Evolutionary conservation across 495 filamentous ascomycete genomes (phyloP), one percentile per base, ranked within the genome.

Genomic region (Talaromyces thailandensis): DNA sequence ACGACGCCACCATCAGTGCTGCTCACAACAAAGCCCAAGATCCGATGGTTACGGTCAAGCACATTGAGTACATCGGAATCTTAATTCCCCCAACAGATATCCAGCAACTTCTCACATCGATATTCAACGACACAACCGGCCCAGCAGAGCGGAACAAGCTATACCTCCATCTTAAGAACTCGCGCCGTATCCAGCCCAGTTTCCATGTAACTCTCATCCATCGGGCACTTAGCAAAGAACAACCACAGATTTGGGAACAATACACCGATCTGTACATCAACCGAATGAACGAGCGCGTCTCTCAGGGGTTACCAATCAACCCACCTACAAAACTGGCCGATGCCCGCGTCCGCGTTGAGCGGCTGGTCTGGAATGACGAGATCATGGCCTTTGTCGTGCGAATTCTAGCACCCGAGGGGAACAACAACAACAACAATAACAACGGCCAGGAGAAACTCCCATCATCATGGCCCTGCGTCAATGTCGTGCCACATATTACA

Each of bases 141-240:
- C 18, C 62, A 67, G 63, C 81, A 35, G 69, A 80, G 60, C 77
- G 77, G 16, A 73, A 84, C 4, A 82, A 79, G 29, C 86, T 96
- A 65, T 98, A 87, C 80, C 80, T 84, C 64, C 83, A 89, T 51
- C 87, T 98, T 26, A 79, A 90, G 65, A 79, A 86, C 45, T 75
- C 79, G 1, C 81, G 86, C 25, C 89, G 94, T 57, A 71, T 98
- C 21, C 94, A 98, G 71, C 67, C 83, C 32, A 74, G 83, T n/a
- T 98, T 97, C 75, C 94, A 98, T 72, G 88, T 98, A 61, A 98
- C 94, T 0, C 82, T 98, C 14, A 91, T 96, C 70, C 94, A 98
- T 72, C 87, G 85, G 55, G 84, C 86, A 9, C 73, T 73, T 2
- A 72, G 86, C 24, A 75, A 77, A 51, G 70, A 85, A 45, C 69